Base-by-base conservation (phyloP, 352 stramenopile species). In the Globisporangium canariense region DNA sequence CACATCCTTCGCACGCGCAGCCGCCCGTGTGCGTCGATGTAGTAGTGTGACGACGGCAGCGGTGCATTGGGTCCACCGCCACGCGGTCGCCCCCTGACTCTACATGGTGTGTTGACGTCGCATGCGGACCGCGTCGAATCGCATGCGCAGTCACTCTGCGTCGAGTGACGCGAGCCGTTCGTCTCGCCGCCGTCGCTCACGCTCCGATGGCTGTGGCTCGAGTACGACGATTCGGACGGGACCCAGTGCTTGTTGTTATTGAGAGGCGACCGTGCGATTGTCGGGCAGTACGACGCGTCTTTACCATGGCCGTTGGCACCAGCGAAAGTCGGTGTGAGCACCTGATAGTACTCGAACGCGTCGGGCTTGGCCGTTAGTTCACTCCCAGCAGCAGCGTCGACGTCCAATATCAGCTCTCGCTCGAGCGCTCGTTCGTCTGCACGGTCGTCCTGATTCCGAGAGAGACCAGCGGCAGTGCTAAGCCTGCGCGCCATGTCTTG, bases 41-140 rank as follows among this genome's bases (percentile, higher is more conserved):
- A 91, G 50, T 90, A 90, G 59, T 88, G 77, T n/a, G 75, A 77
- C 9, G 77, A 85, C 40, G 77, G 73, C 43, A 76, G 53, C 20
- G 34, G 53, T 20, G 34, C 30, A n/a, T 41, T 41, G 36, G 36
- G 10, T 14, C 36, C 36, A 41, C 9, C 36, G 36, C 34, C 30
- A 22, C 20, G 43, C 10, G 43, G 65, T 4, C 6, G 51, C 1
- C 43, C 45, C 41, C 56, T 56, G 10, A 57, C 6, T 8, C 25
- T 46, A 22, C 53, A 57, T 3, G 60, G 40, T 3, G 28, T 49
- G 25, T 45, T 32, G 9, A 16, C 9, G 41, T 41, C 52, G 18
- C 36, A 43, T 2, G 46, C 32, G 20, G 38, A 36, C 32, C 32
- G 47, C 20, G 47, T 58, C 34, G 60, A 64, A 43, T 65, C 56